These are phyloP conservation scores for Claviceps digitariae DNA, from an alignment of 2,329 filamentous ascomycete species.

Conservation along the genomic window DNA sequence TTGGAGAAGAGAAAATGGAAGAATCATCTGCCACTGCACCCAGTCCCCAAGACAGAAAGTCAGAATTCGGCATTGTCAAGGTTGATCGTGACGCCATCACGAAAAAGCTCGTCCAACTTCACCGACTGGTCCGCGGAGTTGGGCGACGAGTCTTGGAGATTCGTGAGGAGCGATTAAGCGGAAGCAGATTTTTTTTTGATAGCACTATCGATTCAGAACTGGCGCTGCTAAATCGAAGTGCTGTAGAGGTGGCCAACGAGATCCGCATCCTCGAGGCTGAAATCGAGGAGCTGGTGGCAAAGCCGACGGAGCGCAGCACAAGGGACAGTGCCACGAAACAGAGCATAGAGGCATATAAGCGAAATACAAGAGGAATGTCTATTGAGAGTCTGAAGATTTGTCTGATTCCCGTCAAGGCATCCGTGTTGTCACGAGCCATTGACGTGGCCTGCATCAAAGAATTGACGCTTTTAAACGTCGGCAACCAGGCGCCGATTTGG, in stretches of 20 bases:
- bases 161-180: conserved; percentile 1
- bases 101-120: conserved; percentile 1
- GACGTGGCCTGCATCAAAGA: conserved; percentile 42
- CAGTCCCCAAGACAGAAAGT: background rate
- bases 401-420: conserved; percentile 46
- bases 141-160: conserved; percentile 4
- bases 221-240: conserved; percentile 3
- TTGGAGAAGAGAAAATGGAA: background rate
- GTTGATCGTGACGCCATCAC: conserved; percentile 3
- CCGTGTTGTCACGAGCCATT: conserved; percentile 40
- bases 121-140: conserved; percentile 1
- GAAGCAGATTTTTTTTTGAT: background rate
- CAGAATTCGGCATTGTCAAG: background rate
- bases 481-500: conserved; percentile 48
- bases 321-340: conserved; percentile 7
- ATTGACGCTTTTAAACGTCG: conserved; percentile 50
- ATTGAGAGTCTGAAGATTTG: conserved; percentile 42
- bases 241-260: conserved; percentile 6
- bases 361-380: conserved; percentile 42
- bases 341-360: conserved; percentile 37
- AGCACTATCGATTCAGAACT: conserved; percentile 20
- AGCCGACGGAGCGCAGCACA: background rate
- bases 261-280: conserved; percentile 7
- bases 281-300: conserved; percentile 2
- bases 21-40: background rate